Percentiles rank a stretch among this genome's conserved stretches.
phyloP scores from a whole-genome alignment of 805 yeast species.

The Candida namnaoensis region DNA sequence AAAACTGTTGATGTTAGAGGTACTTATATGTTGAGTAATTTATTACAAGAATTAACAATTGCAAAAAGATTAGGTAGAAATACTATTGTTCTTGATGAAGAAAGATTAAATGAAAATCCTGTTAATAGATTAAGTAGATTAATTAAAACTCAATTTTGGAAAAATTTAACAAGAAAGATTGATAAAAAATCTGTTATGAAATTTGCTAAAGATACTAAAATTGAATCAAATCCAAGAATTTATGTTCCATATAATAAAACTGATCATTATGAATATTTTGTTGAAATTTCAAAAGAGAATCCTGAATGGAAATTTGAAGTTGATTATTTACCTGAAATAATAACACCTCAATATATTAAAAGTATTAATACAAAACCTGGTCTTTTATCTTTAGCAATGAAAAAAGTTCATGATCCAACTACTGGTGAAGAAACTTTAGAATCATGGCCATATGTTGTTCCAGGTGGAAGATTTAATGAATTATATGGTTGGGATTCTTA shows the following conservation, averaged over 20 bases:
- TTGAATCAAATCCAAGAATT: conserved; percentile 62
- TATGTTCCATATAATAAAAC: conserved; percentile 64
- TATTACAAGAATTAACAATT: conserved; percentile 81
- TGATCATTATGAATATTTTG: conserved; percentile 69
- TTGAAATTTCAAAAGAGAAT: conserved; percentile 38
- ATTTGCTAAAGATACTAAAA: conserved; percentile 76
- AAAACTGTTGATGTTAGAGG: conserved; percentile 71
- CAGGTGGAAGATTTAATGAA: conserved; percentile 96
- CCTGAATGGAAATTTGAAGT: conserved; percentile 62
- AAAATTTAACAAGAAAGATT: conserved; percentile 60
- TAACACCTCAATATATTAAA: conserved; percentile 70
- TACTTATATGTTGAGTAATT: conserved; percentile 80
- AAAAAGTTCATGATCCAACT: conserved; percentile 38
- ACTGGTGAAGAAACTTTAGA: conserved; percentile 40
- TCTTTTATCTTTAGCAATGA: conserved; percentile 70
- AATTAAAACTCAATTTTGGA: conserved; percentile 77
- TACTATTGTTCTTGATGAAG: conserved; percentile 75
- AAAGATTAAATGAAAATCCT: conserved; percentile 79
- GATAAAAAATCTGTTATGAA: conserved; percentile 52
- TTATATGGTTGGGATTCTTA: conserved; percentile 98
- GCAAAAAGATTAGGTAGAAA: conserved; percentile 76
- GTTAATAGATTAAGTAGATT: conserved; percentile 68
- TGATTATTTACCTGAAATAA: conserved; percentile 62
- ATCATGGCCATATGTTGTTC: conserved; percentile 86
- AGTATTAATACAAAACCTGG: conserved; percentile 83